A percentile compares a stretch with the other conserved stretches of the same genome.
Evolutionary conservation across 2,329 filamentous ascomycete genomes (phyloP).

Genomic region (Hypoxylon sp.): DNA sequence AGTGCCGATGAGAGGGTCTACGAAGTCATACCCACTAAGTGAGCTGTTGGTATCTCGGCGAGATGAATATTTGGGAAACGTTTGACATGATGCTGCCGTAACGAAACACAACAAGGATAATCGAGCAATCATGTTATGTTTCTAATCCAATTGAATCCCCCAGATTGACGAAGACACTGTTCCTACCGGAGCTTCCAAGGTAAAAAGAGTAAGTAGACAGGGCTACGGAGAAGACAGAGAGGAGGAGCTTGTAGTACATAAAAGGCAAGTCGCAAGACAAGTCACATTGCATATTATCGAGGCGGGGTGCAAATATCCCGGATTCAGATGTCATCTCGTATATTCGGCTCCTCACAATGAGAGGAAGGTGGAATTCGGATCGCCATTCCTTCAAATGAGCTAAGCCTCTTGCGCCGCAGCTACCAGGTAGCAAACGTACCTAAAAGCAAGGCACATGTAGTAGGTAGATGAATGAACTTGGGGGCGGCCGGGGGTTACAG

Average conservation of each 20-base stretch:
- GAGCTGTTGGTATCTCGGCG: constrained; percentile 31
- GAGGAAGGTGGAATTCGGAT: constrained; percentile 26
- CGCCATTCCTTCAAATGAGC: constrained; percentile 31
- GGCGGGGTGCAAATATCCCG: constrained; percentile 34
- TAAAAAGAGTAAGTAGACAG: constrained; percentile 4
- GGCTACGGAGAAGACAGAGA: constrained; percentile 23
- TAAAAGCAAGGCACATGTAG: constrained; percentile 4
- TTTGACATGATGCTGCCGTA: constrained; percentile 26
- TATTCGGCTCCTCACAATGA: constrained; percentile 28
- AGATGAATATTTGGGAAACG: constrained; percentile 31
- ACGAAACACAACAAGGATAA: constrained; percentile 32
- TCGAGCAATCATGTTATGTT: constrained; percentile 33
- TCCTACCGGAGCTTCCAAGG: constrained; percentile 2
- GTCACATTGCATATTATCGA: constrained; percentile 41
- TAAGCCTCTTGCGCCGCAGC: constrained; percentile 25
- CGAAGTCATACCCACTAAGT: constrained; percentile 50
- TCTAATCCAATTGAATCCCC: constrained; percentile 19
- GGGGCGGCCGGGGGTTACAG: background rate
- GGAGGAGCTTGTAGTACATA: constrained; percentile 32
- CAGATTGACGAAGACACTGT: background rate
- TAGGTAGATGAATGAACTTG: constrained; percentile 10
- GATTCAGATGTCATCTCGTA: constrained; percentile 36
- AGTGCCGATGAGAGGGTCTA: constrained; percentile 56
- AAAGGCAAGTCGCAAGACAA: constrained; percentile 35
- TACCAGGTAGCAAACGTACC: constrained; percentile 2